Conservation (phyloP, 495 filamentous ascomycete genomes). For the Chaetomium tenue region DNA sequence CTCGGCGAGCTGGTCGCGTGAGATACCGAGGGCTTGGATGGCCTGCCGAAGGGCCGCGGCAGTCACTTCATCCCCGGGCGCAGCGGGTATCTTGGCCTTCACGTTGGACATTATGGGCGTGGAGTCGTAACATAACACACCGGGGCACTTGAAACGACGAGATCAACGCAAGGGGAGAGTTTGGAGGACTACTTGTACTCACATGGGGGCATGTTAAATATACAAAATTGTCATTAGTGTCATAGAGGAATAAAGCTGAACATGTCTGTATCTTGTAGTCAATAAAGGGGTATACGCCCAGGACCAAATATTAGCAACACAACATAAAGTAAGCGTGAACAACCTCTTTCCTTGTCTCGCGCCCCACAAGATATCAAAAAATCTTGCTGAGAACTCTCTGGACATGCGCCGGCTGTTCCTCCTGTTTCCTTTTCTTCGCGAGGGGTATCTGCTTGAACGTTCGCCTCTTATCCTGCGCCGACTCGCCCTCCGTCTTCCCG, state of each 20-base stretch:
- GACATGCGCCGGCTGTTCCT: slow-evolving; percentile 60
- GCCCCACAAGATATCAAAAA: slow-evolving; percentile 51
- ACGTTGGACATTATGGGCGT: background rate
- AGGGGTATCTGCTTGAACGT: slow-evolving; percentile 72
- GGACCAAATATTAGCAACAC: slow-evolving; percentile 4
- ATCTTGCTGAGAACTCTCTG: slow-evolving; percentile 79
- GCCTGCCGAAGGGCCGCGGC: background rate
- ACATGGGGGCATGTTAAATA: background rate
- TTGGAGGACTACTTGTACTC: background rate
- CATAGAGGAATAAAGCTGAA: slow-evolving; percentile 5
- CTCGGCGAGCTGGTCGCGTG: slow-evolving; percentile 21
- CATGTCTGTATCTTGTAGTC: background rate
- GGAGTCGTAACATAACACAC: too few relatives aligned
- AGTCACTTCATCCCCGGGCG: background rate
- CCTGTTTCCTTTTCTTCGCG: slow-evolving; percentile 48
- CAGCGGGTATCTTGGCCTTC: too few relatives aligned
- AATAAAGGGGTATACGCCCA: background rate
- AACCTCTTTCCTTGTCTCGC: slow-evolving; percentile 7
- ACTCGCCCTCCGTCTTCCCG: slow-evolving; percentile 22
- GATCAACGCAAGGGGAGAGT: background rate
- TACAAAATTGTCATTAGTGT: background rate
- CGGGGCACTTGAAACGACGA: background rate
- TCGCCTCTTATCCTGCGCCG: slow-evolving; percentile 43
- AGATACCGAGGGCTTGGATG: slow-evolving; percentile 16
- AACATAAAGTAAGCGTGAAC: background rate